Conservation (phyloP, 2,329 filamentous ascomycete genomes). For the Colletotrichum sp. region DNA sequence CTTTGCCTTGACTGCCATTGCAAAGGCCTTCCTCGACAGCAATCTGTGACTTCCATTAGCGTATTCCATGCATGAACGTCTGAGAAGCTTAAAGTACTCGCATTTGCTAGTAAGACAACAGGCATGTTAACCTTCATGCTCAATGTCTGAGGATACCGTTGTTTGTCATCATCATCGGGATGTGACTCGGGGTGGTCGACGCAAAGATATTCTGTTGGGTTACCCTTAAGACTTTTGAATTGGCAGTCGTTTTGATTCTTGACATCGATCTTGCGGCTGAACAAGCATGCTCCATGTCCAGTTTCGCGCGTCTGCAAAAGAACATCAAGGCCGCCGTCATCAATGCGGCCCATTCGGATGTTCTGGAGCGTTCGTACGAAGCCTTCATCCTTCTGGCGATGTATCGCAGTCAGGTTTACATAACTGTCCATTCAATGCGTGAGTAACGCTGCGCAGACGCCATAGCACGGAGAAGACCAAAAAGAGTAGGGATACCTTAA, state of each 20-base stretch:
- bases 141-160: neutral
- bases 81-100: neutral
- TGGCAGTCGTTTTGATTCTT: neutral
- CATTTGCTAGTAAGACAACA: neutral
- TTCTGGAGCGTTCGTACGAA: conserved; percentile 63
- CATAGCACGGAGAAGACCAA: neutral
- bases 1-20: neutral
- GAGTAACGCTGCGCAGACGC: neutral
- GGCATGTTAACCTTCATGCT: neutral
- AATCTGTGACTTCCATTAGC: neutral
- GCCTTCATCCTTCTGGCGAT: conserved; percentile 57
- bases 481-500: conserved; percentile 39
- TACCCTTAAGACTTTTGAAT: no score
- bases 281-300: neutral
- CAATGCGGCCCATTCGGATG: conserved; percentile 52
- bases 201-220: neutral
- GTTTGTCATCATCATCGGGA: neutral
- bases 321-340: conserved; percentile 37
- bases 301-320: conserved; percentile 48
- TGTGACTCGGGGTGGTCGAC: neutral
- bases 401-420: conserved; percentile 57
- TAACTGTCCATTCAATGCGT: conserved; percentile 26
- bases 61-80: neutral
- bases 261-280: neutral
- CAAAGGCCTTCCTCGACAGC: neutral